Evolutionary conservation across 179 eudicot genomes (phyloP), one percentile per base, ranked within the genome.

Genomic region (Beta macrorhiza): DNA sequence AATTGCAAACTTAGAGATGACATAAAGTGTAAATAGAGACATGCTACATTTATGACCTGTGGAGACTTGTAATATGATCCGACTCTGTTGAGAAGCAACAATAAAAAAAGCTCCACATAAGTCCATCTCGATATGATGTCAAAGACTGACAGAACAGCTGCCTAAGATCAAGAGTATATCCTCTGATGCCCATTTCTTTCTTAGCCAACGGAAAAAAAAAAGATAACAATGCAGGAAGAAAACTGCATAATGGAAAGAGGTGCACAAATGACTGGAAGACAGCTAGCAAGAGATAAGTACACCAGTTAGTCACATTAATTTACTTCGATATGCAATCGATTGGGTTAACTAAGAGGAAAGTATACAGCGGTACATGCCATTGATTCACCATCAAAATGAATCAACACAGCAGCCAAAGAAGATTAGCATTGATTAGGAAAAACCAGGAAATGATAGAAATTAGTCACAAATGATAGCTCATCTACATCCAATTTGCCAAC

Each of bases 401-500:
- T 13, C 45, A 15, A 16, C 72, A 67, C 9, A 67, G 32, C 9
- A 15, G 15, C 72, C 19, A 1, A 74, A 53, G 44, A 73, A 73
- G 37, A 4, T 53, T 13, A 51, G 76, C 42, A 52, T 10, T n/a
- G 56, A 53, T n/a, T 5, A 13, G 45, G 19, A 19, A 52, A 53
- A 19, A 2, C 53, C 63, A 29, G 47, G 37, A 55, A 4, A 57
- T 15, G 6, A 37, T 10, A 25, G 70, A 32, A 45, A 17, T 6
- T 16, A 37, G 77, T 55, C 42, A 25, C 17, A 53, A n/a, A 74
- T 73, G 7, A 53, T 52, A 73, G 12, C 76, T 73, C 62, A 55
- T 52, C 63, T 25, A 29, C 49, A 29, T 59, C 32, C 9, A n/a
- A 10, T 22, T 37, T 67, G 8, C n/a, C 32, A 71, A 12, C 14